phyloP scores from a whole-genome alignment of 768 basidiomycete genomes.

The Macrolepiota dolichaula region DNA sequence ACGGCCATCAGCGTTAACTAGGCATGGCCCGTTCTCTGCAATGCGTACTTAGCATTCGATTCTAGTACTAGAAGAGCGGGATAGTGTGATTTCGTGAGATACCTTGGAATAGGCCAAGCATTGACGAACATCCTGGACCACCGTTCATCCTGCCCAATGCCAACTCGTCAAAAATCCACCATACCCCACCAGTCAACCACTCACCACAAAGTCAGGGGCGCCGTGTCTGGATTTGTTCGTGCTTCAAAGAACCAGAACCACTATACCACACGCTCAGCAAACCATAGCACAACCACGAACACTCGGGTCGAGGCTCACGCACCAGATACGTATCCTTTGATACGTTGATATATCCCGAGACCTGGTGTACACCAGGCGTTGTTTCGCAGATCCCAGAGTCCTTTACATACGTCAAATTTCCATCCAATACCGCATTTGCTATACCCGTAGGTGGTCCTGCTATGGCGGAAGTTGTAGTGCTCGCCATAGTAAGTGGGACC shows the following conservation, averaged over 20 bases:
- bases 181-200: slow-evolving; percentile 42
- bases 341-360: slow-evolving; percentile 62
- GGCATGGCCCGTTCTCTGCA: slow-evolving; percentile 7
- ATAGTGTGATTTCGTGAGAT: not conserved
- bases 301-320: not conserved
- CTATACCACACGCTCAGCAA: not conserved
- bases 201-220: slow-evolving; percentile 63
- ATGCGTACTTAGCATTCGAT: not conserved
- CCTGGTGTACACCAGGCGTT: slow-evolving; percentile 55
- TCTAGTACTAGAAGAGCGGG: not conserved
- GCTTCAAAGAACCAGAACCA: slow-evolving; percentile 74
- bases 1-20: not conserved
- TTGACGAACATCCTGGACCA: slow-evolving; percentile 52
- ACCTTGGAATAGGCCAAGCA: slow-evolving; percentile 66
- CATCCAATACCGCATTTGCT: not conserved
- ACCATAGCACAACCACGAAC: not conserved
- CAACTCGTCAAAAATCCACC: not conserved
- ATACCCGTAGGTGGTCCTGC: not conserved
- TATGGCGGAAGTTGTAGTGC: not conserved
- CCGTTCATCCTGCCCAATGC: not conserved
- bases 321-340: slow-evolving; percentile 57
- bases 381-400: slow-evolving; percentile 35
- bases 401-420: not conserved
- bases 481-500: not conserved
- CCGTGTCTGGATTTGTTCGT: slow-evolving; percentile 53